Evolutionary conservation across 2,329 filamentous ascomycete species (phyloP).

Genomic region (Claviceps maximensis): DNA sequence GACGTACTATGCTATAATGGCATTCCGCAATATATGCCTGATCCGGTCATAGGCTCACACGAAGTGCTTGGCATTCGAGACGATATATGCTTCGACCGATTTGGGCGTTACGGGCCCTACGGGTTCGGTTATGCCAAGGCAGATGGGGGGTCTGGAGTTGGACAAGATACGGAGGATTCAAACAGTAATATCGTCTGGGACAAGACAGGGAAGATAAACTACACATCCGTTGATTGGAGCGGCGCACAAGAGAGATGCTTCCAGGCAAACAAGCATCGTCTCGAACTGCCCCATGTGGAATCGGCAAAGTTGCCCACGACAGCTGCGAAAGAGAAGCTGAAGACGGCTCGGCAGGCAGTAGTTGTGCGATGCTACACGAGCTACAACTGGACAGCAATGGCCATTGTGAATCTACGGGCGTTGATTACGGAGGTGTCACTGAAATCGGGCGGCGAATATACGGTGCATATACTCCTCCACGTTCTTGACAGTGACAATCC

Average conservation of each 20-base stretch:
- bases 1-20: constrained; percentile 57
- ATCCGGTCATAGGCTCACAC: constrained; percentile 66
- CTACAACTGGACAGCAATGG: constrained; percentile 65
- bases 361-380: constrained; percentile 70
- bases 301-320: constrained; percentile 21
- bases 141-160: constrained; percentile 57
- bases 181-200: constrained; percentile 50
- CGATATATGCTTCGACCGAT: constrained; percentile 79
- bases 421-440: constrained; percentile 68
- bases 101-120: constrained; percentile 72
- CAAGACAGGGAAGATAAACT: constrained; percentile 42
- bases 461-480: constrained; percentile 71
- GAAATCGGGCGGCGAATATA: constrained; percentile 68
- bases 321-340: constrained; percentile 12
- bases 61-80: constrained; percentile 58
- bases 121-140: constrained; percentile 68
- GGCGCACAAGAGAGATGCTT: constrained; percentile 40
- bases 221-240: constrained; percentile 41
- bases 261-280: constrained; percentile 51
- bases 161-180: constrained; percentile 57
- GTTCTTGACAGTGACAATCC: constrained; percentile 67
- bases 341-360: constrained; percentile 53
- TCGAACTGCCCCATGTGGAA: constrained; percentile 26
- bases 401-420: constrained; percentile 68
- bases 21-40: constrained; percentile 62